Evolutionary conservation across 257 asterid genomes (phyloP).

Genomic region (Anisodus acutangulus): DNA sequence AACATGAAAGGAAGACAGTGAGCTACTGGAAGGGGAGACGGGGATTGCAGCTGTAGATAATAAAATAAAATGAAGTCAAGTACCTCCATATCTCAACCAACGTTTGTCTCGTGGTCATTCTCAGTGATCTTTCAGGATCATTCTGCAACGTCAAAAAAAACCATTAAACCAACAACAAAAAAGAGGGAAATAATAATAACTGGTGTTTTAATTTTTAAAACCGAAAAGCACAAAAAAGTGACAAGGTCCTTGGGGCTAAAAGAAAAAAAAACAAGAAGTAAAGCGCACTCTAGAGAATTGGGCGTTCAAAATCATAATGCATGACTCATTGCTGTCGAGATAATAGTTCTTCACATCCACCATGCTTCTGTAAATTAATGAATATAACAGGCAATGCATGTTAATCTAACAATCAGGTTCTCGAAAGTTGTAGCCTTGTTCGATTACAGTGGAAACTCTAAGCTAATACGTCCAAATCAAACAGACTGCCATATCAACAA

Average conservation of each 20-base stretch:
- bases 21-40: not conserved
- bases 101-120: conserved; percentile 70
- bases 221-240: not conserved
- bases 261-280: not conserved
- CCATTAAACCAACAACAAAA: not conserved
- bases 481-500: conserved; percentile 16
- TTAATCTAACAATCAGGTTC: not conserved
- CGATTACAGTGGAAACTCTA: not conserved
- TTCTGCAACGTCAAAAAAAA: conserved; percentile 48
- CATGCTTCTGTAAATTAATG: not conserved
- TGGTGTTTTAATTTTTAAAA: not conserved
- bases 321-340: not conserved
- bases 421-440: conserved; percentile 1
- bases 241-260: not conserved
- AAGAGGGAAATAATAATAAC: conserved; percentile 6
- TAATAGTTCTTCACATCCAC: not conserved
- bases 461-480: not conserved
- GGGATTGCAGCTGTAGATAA: not conserved
- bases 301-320: not conserved
- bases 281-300: not conserved
- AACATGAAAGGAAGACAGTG: conserved; percentile 14
- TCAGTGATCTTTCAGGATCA: conserved; percentile 65
- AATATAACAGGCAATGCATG: not conserved
- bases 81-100: conserved; percentile 84
- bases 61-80: not conserved